These are phyloP conservation scores for Erysimum cheiri DNA, from an alignment of 441 rosid genomes.

Conservation along the genomic window DNA sequence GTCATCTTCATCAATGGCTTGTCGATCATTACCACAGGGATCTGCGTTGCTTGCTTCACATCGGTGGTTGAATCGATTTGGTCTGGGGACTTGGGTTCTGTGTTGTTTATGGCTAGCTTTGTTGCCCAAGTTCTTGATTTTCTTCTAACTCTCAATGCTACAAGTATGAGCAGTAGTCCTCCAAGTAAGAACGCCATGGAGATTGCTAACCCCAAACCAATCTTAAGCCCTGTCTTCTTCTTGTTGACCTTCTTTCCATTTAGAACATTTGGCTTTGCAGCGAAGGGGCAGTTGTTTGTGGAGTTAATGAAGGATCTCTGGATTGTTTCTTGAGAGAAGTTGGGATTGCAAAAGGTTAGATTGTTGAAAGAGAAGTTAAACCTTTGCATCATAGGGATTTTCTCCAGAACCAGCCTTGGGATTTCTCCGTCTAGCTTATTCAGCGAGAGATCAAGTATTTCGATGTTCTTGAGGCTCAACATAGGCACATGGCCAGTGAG, in stretches of 20 bases:
- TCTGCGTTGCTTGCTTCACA: slow-evolving; percentile 41
- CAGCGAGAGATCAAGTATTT: slow-evolving; percentile 70
- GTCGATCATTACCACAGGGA: slow-evolving; percentile 78
- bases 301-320: slow-evolving; percentile 66
- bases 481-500: slow-evolving; percentile 69
- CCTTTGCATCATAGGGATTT: slow-evolving; percentile 60
- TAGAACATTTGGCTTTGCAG: slow-evolving; percentile 69
- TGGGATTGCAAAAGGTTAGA: slow-evolving; percentile 73
- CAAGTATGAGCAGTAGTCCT: slow-evolving; percentile 59
- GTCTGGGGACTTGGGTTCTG: slow-evolving; percentile 68
- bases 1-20: slow-evolving; percentile 86
- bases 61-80: slow-evolving; percentile 80
- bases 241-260: slow-evolving; percentile 52
- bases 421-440: slow-evolving; percentile 86
- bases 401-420: slow-evolving; percentile 58
- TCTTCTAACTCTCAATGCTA: slow-evolving; percentile 72
- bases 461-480: slow-evolving; percentile 51
- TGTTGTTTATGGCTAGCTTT: slow-evolving; percentile 54
- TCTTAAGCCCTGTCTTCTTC: slow-evolving; percentile 55
- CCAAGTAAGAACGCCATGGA: slow-evolving; percentile 70
- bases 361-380: slow-evolving; percentile 94
- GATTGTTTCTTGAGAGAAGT: slow-evolving; percentile 55
- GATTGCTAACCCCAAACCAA: slow-evolving; percentile 74
- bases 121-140: slow-evolving; percentile 73
- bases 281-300: slow-evolving; percentile 80